A percentile compares a stretch with the other conserved stretches of the same genome.
phyloP scores from a whole-genome alignment of 2,329 filamentous ascomycete genomes.

The Microthyrium microscopicum region DNA sequence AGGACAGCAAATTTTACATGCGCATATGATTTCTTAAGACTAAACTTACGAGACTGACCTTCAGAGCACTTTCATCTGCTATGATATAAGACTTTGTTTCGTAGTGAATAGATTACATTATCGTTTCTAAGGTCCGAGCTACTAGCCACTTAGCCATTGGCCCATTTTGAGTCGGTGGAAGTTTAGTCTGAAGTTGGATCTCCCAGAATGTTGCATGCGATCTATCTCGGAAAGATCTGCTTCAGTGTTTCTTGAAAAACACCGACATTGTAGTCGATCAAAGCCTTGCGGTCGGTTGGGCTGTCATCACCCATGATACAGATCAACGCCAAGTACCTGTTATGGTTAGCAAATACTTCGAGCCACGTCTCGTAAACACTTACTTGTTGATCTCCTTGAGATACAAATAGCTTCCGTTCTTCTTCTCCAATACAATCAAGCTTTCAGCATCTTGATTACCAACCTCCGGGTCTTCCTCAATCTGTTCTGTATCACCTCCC shows the following conservation, averaged over 20 bases:
- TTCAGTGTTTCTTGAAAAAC: conserved; percentile 63
- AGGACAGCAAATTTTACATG: no score
- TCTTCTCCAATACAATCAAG: conserved; percentile 43
- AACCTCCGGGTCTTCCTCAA: conserved; percentile 16
- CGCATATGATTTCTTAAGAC: no score
- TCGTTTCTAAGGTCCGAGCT: no score
- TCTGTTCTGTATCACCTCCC: conserved; percentile 11
- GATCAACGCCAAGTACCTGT: conserved; percentile 59
- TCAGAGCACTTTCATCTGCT: no score
- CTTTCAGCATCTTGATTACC: conserved; percentile 41
- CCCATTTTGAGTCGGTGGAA: no score
- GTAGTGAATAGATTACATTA: no score
- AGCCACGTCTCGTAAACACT: conserved; percentile 12
- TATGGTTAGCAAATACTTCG: not conserved
- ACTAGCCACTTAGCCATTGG: no score
- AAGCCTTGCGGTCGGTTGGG: conserved; percentile 64
- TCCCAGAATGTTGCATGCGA: no score
- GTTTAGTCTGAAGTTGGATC: no score
- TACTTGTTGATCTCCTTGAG: conserved; percentile 51
- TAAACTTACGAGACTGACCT: no score
- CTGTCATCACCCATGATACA: conserved; percentile 74
- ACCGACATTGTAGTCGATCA: conserved; percentile 78
- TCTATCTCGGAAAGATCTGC: conserved; percentile 49
- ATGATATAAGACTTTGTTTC: no score
- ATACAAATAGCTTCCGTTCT: conserved; percentile 43